phyloP scores from a whole-genome alignment of 2,329 filamentous ascomycete species.

The Fonsecaea pedrosoi region DNA sequence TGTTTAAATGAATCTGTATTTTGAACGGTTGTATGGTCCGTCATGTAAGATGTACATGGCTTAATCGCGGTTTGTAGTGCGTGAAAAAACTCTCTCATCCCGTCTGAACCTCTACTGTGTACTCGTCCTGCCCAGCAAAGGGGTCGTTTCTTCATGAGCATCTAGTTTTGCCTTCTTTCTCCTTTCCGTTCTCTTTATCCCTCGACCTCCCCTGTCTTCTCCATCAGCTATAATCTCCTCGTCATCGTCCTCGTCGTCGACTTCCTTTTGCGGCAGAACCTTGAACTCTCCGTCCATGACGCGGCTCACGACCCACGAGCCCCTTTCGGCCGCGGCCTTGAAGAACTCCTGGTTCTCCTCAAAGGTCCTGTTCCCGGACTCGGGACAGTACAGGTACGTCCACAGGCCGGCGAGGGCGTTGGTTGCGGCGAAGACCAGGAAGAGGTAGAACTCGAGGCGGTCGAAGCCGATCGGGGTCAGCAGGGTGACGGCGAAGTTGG shows the following conservation, averaged over 20 bases:
- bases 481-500: constrained; percentile 65
- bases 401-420: constrained; percentile 62
- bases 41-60: background rate
- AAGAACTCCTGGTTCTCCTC: constrained; percentile 68
- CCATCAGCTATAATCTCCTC: constrained; percentile 24
- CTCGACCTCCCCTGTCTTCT: constrained; percentile 16
- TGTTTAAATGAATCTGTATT: background rate
- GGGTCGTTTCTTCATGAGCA: constrained; percentile 22
- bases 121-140: constrained; percentile 25
- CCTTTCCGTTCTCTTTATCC: constrained; percentile 8
- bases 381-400: constrained; percentile 60
- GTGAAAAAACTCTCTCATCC: background rate
- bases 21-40: background rate
- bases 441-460: constrained; percentile 65
- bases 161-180: constrained; percentile 18
- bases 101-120: background rate
- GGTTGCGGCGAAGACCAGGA: constrained; percentile 62
- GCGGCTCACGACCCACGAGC: constrained; percentile 61
- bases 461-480: constrained; percentile 66
- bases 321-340: constrained; percentile 57
- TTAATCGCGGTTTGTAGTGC: background rate
- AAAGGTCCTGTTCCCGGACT: constrained; percentile 64
- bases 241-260: constrained; percentile 21
- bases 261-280: constrained; percentile 38
- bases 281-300: constrained; percentile 60